Evolutionary conservation across 768 basidiomycete genomes (phyloP).

Genomic region (Suillus subluteus): DNA sequence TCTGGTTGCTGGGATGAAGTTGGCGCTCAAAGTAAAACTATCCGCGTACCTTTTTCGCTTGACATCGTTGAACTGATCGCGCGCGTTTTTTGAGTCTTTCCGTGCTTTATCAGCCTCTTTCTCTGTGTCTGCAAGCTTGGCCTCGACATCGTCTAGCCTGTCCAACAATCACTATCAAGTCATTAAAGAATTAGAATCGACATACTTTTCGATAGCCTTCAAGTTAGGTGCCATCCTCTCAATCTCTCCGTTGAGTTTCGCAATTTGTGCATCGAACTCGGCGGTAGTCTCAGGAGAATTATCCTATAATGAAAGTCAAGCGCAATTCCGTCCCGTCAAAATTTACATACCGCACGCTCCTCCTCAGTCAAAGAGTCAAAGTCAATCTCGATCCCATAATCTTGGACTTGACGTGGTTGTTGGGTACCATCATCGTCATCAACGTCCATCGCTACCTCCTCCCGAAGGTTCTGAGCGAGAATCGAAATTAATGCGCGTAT

Average conservation of each 20-base stretch:
- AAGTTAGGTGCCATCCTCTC: slow-evolving; percentile 95
- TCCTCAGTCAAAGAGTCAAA: slow-evolving; percentile 77
- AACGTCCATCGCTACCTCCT: slow-evolving; percentile 90
- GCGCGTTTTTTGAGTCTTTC: slow-evolving; percentile 86
- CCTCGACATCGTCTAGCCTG: slow-evolving; percentile 83
- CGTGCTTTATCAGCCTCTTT: slow-evolving; percentile 91
- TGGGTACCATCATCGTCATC: slow-evolving; percentile 86
- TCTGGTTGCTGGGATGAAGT: slow-evolving; percentile 30
- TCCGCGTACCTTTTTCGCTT: slow-evolving; percentile 72
- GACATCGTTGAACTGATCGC: slow-evolving; percentile 89
- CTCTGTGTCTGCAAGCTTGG: slow-evolving; percentile 86
- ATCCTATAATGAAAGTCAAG: slow-evolving; percentile 42
- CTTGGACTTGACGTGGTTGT: slow-evolving; percentile 66
- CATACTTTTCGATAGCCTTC: slow-evolving; percentile 91
- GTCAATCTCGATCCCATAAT: slow-evolving; percentile 91
- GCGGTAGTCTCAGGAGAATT: slow-evolving; percentile 66
- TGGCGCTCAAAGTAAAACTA: not conserved
- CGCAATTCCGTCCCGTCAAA: not conserved
- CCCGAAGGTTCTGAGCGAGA: slow-evolving; percentile 67
- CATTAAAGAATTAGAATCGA: slow-evolving; percentile 6
- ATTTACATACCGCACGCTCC: slow-evolving; percentile 60
- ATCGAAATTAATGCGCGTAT: slow-evolving; percentile 12
- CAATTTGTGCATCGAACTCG: slow-evolving; percentile 73
- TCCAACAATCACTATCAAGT: not conserved
- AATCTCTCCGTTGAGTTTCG: slow-evolving; percentile 76